phyloP scores from a whole-genome alignment of 2,329 filamentous ascomycete genomes.

The Penicillium sumatraense region DNA sequence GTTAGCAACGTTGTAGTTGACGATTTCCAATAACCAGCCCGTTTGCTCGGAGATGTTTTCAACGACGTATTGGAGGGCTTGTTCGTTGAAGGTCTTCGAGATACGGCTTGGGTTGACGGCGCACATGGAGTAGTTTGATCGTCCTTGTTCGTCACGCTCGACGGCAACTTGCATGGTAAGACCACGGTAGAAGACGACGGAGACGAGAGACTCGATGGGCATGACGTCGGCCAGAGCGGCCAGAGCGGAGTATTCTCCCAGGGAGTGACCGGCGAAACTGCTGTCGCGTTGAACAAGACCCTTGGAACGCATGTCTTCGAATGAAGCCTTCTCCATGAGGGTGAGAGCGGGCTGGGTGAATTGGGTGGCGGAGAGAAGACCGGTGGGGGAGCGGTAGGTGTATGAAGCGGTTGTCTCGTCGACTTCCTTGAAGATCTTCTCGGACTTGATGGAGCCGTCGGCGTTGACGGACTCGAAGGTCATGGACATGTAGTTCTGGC shows the following conservation, averaged over 20 bases:
- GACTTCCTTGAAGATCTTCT: slow-evolving; percentile 99
- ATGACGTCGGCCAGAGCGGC: slow-evolving; percentile 97
- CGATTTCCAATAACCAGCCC: slow-evolving; percentile 95
- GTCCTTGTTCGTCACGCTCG: slow-evolving; percentile 88
- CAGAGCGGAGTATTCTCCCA: slow-evolving; percentile 97
- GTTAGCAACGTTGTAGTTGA: slow-evolving; percentile 85
- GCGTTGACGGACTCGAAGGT: slow-evolving; percentile 96
- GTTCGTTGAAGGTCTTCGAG: slow-evolving; percentile 98
- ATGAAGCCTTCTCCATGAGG: slow-evolving; percentile 99
- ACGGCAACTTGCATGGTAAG: slow-evolving; percentile 99
- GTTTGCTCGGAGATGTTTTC: slow-evolving; percentile 94
- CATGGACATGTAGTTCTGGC: slow-evolving; percentile 99
- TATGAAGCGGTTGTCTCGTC: slow-evolving; percentile 91
- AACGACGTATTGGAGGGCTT: slow-evolving; percentile 94
- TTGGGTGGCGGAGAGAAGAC: slow-evolving; percentile 93
- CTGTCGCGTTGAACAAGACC: slow-evolving; percentile 94
- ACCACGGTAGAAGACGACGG: slow-evolving; percentile 98
- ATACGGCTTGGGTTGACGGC: slow-evolving; percentile 98
- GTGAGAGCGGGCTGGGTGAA: slow-evolving; percentile 98
- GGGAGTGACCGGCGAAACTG: slow-evolving; percentile 96
- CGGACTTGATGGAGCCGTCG: slow-evolving; percentile 92
- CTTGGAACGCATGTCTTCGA: slow-evolving; percentile 98
- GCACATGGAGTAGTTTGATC: slow-evolving; percentile 99
- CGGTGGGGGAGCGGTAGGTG: slow-evolving; percentile 94
- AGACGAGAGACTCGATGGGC: slow-evolving; percentile 98